Percentiles rank a stretch among this genome's conserved stretches.
Conservation (phyloP, 1,139 yeast genomes). For the Candida freyschussii region DNA sequence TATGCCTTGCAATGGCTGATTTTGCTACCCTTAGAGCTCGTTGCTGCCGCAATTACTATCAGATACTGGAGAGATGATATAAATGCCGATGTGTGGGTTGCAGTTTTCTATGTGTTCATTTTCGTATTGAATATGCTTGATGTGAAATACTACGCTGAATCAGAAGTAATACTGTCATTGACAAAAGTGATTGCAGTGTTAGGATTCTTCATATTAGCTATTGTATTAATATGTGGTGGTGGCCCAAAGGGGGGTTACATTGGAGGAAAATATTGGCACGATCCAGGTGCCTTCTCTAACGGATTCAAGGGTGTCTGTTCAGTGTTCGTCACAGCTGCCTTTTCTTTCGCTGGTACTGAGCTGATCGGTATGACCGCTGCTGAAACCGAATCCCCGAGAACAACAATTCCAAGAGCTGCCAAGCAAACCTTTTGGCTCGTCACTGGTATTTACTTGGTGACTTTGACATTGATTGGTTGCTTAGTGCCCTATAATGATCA, state of each 20-base stretch:
- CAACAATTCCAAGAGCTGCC: slow-evolving; percentile 63
- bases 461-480: slow-evolving; percentile 59
- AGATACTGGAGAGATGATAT: slow-evolving; percentile 56
- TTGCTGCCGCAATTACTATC: slow-evolving; percentile 67
- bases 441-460: slow-evolving; percentile 56
- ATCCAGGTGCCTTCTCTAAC: slow-evolving; percentile 55
- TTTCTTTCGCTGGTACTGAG: slow-evolving; percentile 62
- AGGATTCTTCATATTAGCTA: slow-evolving; percentile 68
- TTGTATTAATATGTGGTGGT: slow-evolving; percentile 58
- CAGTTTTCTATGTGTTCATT: slow-evolving; percentile 55
- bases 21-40: slow-evolving; percentile 66
- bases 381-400: slow-evolving; percentile 78
- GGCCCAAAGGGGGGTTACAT: slow-evolving; percentile 48
- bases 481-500: slow-evolving; percentile 61
- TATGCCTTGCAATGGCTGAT: slow-evolving; percentile 70
- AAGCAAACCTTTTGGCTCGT: slow-evolving; percentile 80
- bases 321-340: slow-evolving; percentile 52
- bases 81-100: slow-evolving; percentile 64
- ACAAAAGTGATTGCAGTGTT: slow-evolving; percentile 58
- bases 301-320: slow-evolving; percentile 56
- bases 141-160: slow-evolving; percentile 57
- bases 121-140: slow-evolving; percentile 49
- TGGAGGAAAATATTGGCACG: slow-evolving; percentile 52
- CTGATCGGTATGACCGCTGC: slow-evolving; percentile 83
- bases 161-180: slow-evolving; percentile 55